Conservation (phyloP, 768 basidiomycete genomes). For the Mycena alexandri region DNA sequence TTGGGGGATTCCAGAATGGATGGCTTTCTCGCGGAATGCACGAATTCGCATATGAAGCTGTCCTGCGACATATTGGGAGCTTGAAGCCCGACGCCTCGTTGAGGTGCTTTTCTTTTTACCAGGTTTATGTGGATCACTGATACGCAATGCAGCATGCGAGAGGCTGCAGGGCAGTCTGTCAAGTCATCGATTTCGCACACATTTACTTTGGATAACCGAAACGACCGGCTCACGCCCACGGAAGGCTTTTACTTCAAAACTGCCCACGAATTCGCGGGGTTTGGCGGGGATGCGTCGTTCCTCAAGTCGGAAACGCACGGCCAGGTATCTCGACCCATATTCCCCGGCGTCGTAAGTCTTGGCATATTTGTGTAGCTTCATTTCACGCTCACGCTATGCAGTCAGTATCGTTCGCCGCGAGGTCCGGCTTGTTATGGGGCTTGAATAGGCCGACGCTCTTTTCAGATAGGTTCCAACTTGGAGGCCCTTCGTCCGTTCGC, state of each 20-base stretch:
- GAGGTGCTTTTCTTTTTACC: slow-evolving; percentile 63
- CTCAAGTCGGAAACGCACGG: slow-evolving; percentile 80
- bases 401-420: slow-evolving; percentile 81
- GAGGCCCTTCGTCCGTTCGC: slow-evolving; percentile 89
- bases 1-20: slow-evolving; percentile 50
- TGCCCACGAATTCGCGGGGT: slow-evolving; percentile 79
- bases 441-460: slow-evolving; percentile 69
- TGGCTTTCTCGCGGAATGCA: slow-evolving; percentile 62
- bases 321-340: slow-evolving; percentile 70
- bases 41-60: slow-evolving; percentile 88
- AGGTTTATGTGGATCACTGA: slow-evolving; percentile 11
- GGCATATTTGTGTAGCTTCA: neutral
- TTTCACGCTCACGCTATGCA: slow-evolving; percentile 17
- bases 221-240: slow-evolving; percentile 74
- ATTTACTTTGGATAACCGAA: slow-evolving; percentile 80
- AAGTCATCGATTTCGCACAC: slow-evolving; percentile 91
- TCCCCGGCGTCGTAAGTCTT: slow-evolving; percentile 68
- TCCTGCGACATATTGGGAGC: slow-evolving; percentile 79
- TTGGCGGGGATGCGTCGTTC: slow-evolving; percentile 85
- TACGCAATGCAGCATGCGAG: slow-evolving; percentile 72
- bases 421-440: slow-evolving; percentile 78
- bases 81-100: slow-evolving; percentile 84
- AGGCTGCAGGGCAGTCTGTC: slow-evolving; percentile 81
- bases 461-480: slow-evolving; percentile 92
- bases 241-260: slow-evolving; percentile 73